Evolutionary conservation across 1,139 yeast species (phyloP).

Genomic region (Spencermartinsiella ligniputridi): DNA sequence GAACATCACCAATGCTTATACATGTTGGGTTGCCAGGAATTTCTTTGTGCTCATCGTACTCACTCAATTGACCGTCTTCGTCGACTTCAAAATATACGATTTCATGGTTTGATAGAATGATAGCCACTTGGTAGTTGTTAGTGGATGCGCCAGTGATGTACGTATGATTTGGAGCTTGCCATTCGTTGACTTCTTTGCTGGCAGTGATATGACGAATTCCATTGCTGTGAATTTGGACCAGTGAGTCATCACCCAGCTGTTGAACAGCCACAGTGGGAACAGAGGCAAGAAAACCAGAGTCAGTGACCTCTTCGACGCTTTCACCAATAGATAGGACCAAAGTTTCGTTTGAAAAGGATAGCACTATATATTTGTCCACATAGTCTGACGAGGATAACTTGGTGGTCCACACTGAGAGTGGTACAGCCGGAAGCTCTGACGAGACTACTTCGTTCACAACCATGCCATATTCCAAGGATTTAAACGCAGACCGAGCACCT

Average conservation of each 20-base stretch:
- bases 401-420: constrained; percentile 60
- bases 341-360: constrained; percentile 66
- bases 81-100: constrained; percentile 81
- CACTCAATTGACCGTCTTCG: constrained; percentile 59
- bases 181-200: constrained; percentile 45
- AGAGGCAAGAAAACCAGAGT: constrained; percentile 53
- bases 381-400: constrained; percentile 42
- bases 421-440: constrained; percentile 65
- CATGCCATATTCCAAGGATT: constrained; percentile 55
- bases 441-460: constrained; percentile 60
- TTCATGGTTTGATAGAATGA: constrained; percentile 70
- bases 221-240: constrained; percentile 67
- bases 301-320: constrained; percentile 69
- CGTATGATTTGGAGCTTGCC: constrained; percentile 85
- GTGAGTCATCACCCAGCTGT: constrained; percentile 59
- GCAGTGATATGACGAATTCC: constrained; percentile 66
- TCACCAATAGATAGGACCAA: constrained; percentile 66
- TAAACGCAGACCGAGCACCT: constrained; percentile 44
- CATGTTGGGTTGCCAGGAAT: constrained; percentile 48
- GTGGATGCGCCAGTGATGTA: constrained; percentile 55
- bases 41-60: constrained; percentile 61
- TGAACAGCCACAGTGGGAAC: constrained; percentile 66
- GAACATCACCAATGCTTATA: constrained; percentile 53
- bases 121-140: constrained; percentile 61
- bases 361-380: constrained; percentile 60